A percentile compares a stretch with the other conserved stretches of the same genome.
Conservation (phyloP, 768 basidiomycete species). For the Tricholomella constricta region DNA sequence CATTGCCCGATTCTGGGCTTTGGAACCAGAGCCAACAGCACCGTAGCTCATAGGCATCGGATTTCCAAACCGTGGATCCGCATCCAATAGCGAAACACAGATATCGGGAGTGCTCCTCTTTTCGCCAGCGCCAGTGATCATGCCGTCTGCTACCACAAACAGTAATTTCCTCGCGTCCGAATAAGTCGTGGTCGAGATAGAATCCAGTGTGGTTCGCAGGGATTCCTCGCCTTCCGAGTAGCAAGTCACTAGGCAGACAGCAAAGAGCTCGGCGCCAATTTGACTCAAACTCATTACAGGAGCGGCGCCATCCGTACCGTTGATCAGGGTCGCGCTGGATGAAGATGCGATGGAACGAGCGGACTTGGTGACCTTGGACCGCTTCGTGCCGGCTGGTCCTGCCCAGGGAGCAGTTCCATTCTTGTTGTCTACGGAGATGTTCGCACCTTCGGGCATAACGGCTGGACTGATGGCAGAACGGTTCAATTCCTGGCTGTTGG, state of each 20-base stretch:
- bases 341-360: constrained; percentile 50
- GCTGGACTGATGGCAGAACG: constrained; percentile 90
- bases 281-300: constrained; percentile 83
- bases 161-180: constrained; percentile 91
- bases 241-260: constrained; percentile 94
- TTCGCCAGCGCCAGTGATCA: constrained; percentile 98
- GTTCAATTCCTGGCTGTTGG: constrained; percentile 68
- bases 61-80: constrained; percentile 94
- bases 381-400: constrained; percentile 52
- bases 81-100: constrained; percentile 88
- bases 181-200: constrained; percentile 88
- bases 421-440: constrained; percentile 87
- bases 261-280: constrained; percentile 94
- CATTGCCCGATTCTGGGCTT: constrained; percentile 93
- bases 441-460: constrained; percentile 96
- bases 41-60: constrained; percentile 92
- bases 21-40: constrained; percentile 88
- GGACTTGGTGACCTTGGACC: constrained; percentile 48
- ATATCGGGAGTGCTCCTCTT: constrained; percentile 96
- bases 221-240: constrained; percentile 98
- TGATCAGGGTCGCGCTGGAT: constrained; percentile 60
- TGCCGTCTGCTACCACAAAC: constrained; percentile 95
- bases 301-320: constrained; percentile 45
- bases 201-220: constrained; percentile 87
- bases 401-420: constrained; percentile 97